Evolutionary conservation across 495 filamentous ascomycete genomes (phyloP).

Genomic region (Xylaria curta): DNA sequence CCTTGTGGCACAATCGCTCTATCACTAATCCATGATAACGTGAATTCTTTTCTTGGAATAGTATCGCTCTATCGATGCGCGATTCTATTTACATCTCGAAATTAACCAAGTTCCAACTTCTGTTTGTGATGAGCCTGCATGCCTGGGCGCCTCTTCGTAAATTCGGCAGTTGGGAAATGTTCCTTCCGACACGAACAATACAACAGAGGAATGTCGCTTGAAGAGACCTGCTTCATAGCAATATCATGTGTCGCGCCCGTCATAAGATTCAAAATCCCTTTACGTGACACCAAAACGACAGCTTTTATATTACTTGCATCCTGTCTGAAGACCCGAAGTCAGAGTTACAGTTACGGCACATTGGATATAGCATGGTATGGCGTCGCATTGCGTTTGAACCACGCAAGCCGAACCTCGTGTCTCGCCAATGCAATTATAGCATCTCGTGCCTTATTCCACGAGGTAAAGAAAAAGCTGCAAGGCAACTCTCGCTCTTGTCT

Average conservation of each 20-base stretch:
- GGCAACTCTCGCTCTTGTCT: constrained; percentile 21
- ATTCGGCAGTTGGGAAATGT: not conserved
- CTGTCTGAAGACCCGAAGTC: constrained; percentile 8
- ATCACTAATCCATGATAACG: constrained; percentile 3
- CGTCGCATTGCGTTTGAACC: constrained; percentile 21
- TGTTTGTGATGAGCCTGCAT: no score
- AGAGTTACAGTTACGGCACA: constrained; percentile 4
- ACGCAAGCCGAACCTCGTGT: constrained; percentile 20
- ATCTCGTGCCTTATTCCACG: constrained; percentile 12
- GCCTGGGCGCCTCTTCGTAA: not conserved
- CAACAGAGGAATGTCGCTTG: no score
- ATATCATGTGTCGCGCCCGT: no score
- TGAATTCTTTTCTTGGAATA: constrained; percentile 15
- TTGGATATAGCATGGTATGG: constrained; percentile 11
- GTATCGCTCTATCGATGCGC: not conserved
- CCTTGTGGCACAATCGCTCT: not conserved
- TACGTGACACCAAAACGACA: constrained; percentile 9
- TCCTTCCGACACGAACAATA: not conserved
- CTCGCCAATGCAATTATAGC: constrained; percentile 22
- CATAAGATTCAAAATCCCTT: not conserved
- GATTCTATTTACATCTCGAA: not conserved
- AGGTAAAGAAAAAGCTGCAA: constrained; percentile 5
- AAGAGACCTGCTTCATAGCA: no score
- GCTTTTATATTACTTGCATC: constrained; percentile 14
- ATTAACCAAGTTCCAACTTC: not conserved